Percentiles rank a stretch among this genome's conserved stretches.
phyloP scores from a whole-genome alignment of 106 monocot species.

The Allium sativum region DNA sequence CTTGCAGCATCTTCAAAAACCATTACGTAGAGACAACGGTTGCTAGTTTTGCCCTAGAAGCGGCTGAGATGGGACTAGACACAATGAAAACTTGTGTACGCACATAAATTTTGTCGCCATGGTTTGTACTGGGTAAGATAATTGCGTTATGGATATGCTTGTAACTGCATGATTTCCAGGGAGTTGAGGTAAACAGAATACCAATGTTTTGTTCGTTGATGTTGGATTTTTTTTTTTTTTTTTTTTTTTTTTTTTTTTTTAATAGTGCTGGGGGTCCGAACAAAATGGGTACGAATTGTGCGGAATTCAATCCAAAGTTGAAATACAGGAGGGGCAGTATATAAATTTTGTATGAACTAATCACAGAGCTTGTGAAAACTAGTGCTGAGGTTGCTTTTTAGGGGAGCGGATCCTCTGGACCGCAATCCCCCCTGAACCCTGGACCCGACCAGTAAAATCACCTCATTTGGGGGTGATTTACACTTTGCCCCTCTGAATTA shows the following conservation, averaged over 20 bases:
- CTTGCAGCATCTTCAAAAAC: no score
- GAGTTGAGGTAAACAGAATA: constrained; percentile 22
- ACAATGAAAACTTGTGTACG: constrained; percentile 20
- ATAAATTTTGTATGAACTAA: constrained; percentile 10
- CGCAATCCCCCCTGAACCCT: no score
- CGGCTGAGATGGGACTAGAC: constrained; percentile 24
- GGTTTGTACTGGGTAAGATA: constrained; percentile 25
- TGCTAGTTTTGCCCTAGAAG: constrained; percentile 40
- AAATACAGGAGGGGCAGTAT: no score
- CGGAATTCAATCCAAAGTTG: no score
- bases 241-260: constrained; percentile 2
- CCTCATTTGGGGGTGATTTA: no score
- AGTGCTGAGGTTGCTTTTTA: no score
- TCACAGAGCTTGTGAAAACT: constrained; percentile 2
- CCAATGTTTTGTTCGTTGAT: constrained; percentile 17
- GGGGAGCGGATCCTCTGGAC: no score
- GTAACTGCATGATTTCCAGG: constrained; percentile 52
- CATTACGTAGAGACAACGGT: constrained; percentile 43
- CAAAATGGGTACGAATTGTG: constrained; percentile 7
- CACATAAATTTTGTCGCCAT: constrained; percentile 25
- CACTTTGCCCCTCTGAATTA: no score
- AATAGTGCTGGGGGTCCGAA: constrained; percentile 9
- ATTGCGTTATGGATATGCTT: constrained; percentile 26
- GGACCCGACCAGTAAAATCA: no score
- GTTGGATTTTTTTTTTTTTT: constrained; percentile 15